phyloP scores from a whole-genome alignment of 2,329 filamentous ascomycete genomes.

The Beauveria brongniartii region DNA sequence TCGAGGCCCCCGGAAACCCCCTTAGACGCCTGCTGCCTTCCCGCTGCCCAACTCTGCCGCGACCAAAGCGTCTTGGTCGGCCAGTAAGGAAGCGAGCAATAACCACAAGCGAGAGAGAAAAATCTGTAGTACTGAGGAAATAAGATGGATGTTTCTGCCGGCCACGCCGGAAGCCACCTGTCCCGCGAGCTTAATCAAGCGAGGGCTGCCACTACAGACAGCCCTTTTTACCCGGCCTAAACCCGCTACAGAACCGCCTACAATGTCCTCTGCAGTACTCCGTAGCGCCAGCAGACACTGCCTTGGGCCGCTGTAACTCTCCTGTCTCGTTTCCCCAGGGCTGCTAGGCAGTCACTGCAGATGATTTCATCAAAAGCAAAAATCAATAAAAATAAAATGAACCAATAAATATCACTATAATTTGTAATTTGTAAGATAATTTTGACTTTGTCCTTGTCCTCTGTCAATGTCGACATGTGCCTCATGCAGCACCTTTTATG shows the following conservation, averaged over 20 bases:
- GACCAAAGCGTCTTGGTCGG: no score
- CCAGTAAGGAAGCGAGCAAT: no score
- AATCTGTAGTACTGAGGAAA: no score
- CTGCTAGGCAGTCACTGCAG: background rate
- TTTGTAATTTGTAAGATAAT: background rate
- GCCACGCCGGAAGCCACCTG: background rate
- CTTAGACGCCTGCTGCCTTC: no score
- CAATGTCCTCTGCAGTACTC: background rate
- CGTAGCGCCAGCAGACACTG: background rate
- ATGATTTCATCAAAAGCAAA: background rate
- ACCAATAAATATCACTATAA: background rate
- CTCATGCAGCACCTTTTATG: background rate
- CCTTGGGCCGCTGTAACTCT: background rate
- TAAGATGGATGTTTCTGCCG: background rate
- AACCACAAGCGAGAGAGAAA: no score
- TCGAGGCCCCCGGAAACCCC: no score
- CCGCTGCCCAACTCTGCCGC: no score
- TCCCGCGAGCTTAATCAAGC: background rate
- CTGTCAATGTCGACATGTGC: background rate
- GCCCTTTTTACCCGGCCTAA: background rate
- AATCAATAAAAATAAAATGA: background rate
- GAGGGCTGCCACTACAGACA: background rate
- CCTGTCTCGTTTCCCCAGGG: background rate
- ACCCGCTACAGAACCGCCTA: conserved; percentile 1
- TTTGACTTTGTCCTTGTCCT: background rate